A percentile compares a stretch with the other conserved stretches of the same genome.
phyloP scores from a whole-genome alignment of 2,329 filamentous ascomycete genomes.

The Purpureocillium lavendulum region DNA sequence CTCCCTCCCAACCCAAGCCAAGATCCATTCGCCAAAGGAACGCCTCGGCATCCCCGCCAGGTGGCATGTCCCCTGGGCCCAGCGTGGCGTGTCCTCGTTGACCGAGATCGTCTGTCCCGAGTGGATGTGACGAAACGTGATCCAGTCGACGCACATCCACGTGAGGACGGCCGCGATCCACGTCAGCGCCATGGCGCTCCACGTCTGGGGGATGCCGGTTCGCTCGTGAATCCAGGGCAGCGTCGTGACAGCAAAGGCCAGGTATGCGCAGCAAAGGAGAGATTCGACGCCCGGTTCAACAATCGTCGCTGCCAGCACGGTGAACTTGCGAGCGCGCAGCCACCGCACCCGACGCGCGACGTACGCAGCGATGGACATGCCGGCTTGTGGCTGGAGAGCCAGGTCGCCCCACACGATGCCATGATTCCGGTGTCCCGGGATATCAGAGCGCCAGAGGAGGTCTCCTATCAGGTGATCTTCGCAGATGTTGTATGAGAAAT shows the following conservation, averaged over 20 bases:
- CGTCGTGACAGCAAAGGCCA: conserved; percentile 70
- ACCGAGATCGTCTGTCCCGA: conserved; percentile 61
- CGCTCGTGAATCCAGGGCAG: conserved; percentile 52
- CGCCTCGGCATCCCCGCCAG: conserved; percentile 36
- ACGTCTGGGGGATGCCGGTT: conserved; percentile 53
- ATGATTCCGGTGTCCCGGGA: conserved; percentile 67
- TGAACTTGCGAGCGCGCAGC: conserved; percentile 91
- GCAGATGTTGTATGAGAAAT: conserved; percentile 93
- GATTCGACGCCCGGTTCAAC: conserved; percentile 91
- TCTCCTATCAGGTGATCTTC: conserved; percentile 97
- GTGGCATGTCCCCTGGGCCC: conserved; percentile 45
- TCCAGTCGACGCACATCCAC: conserved; percentile 73
- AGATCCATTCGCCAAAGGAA: conserved; percentile 61
- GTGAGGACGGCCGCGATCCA: conserved; percentile 57
- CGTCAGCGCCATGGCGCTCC: conserved; percentile 53
- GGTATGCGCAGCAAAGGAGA: conserved; percentile 73
- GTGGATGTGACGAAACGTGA: conserved; percentile 66
- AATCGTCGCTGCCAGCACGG: conserved; percentile 77
- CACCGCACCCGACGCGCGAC: conserved; percentile 76
- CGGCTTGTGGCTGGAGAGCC: conserved; percentile 80
- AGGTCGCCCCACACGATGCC: conserved; percentile 77
- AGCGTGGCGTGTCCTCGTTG: conserved; percentile 65
- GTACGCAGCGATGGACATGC: conserved; percentile 71
- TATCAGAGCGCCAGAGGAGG: conserved; percentile 67
- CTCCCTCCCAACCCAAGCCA: conserved; percentile 81